Evolutionary conservation across 345 rosid species (phyloP), one percentile per base, ranked within the genome.

Genomic region (Aegle marmelos): DNA sequence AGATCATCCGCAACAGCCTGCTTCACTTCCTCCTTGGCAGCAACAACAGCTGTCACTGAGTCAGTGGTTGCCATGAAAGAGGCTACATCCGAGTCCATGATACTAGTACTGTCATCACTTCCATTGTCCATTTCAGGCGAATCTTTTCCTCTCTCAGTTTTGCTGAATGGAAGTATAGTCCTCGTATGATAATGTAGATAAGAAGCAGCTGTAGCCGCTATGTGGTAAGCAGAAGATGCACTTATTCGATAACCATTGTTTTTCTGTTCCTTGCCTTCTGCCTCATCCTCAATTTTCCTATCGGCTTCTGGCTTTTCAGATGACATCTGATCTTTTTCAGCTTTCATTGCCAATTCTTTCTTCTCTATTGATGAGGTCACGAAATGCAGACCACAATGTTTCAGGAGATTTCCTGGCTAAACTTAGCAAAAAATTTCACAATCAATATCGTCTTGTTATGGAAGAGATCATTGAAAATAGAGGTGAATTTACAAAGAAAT

Each of bases 1-100:
- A 97, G 78, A 85, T 89, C 97, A 87, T 97, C 95, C 0, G 98
- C 99, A 24, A 97, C 97, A 21, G 99, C 99, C 74, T 97, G 99
- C 85, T 94, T 97, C 76, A 90, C 94, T 70, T 97, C 98, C 78
- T 97, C 98, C 83, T 94, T 81, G 3, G 97, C 98, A 39, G 99
- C 97, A 62, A 97, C 98, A 63, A 97, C 98, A 0, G 99, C 95
- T 2, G 99, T 94, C 80, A 97, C 92, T 6, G 99, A 94, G 84
- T 97, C 98, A 22, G 98, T 93, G 50, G 99, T 91, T 28, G 97
- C 97, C 87, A 91, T 83, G 19, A 97, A 69, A 82, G 95, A 91
- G 19, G 90, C 90, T 84, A 82, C 82, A 36, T 93, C 89, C 0
- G 88, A 69, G 69, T 87, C 80, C 80, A 88, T 83, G 19, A 54